These are phyloP conservation scores for Simplicillium aogashimaense DNA, from an alignment of 2,329 filamentous ascomycete genomes.

Conservation along the genomic window DNA sequence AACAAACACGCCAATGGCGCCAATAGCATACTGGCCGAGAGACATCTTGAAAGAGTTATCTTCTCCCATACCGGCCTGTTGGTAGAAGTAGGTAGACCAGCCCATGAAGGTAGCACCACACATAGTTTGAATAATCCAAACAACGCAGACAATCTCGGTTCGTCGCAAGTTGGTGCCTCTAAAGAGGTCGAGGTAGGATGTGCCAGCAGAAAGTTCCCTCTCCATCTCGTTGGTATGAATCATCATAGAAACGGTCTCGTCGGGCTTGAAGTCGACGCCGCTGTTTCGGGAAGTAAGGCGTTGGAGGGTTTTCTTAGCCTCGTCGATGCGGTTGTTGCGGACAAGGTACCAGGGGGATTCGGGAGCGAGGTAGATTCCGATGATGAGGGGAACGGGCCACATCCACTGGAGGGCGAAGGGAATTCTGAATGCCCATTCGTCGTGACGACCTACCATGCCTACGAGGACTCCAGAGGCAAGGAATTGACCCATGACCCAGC, in stretches of 20 bases:
- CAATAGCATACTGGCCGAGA: constrained; percentile 25
- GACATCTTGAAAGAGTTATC: constrained; percentile 26
- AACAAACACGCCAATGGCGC: constrained; percentile 24
- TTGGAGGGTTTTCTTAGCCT: constrained; percentile 24
- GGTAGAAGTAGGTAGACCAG: constrained; percentile 46
- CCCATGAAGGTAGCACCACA: constrained; percentile 38
- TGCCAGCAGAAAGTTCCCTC: constrained; percentile 26
- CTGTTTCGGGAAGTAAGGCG: constrained; percentile 29
- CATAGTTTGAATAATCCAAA: constrained; percentile 29
- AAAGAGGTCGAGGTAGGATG: constrained; percentile 36
- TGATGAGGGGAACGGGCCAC: constrained; percentile 27
- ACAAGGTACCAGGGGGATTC: constrained; percentile 35
- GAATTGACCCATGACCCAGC: constrained; percentile 25
- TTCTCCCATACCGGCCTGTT: constrained; percentile 28
- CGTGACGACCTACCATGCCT: constrained; percentile 19
- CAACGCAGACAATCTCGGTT: constrained; percentile 34
- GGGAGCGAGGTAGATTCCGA: constrained; percentile 25
- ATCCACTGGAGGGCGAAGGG: constrained; percentile 34
- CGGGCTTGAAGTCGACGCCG: constrained; percentile 22
- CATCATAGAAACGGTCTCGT: constrained; percentile 40
- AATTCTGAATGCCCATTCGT: constrained; percentile 30
- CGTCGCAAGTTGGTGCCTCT: constrained; percentile 32
- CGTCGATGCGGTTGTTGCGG: constrained; percentile 22
- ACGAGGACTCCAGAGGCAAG: constrained; percentile 26
- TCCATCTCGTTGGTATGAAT: constrained; percentile 39